Conservation (phyloP, 2,329 filamentous ascomycete species). For the Myriosclerotinia duriaeana region DNA sequence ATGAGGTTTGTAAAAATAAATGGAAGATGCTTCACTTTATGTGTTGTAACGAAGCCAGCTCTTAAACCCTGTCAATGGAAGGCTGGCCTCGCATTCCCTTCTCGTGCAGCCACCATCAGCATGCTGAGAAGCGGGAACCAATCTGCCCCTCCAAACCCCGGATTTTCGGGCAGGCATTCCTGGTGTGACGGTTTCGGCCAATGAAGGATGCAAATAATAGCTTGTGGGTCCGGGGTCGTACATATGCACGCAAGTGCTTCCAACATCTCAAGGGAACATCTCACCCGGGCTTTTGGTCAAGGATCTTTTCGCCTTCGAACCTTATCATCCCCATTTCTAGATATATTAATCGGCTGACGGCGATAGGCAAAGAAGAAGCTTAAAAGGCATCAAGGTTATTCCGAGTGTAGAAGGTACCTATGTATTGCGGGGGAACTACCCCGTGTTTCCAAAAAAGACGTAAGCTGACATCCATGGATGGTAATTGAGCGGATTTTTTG, state of each 20-base stretch:
- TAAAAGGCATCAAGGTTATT: background rate
- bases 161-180: conserved; percentile 23
- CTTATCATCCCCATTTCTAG: background rate
- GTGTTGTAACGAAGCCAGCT: background rate
- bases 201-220: conserved; percentile 10
- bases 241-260: background rate
- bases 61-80: conserved; percentile 6
- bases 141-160: conserved; percentile 17
- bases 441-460: background rate
- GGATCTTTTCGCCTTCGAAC: background rate
- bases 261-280: background rate
- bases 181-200: background rate
- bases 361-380: background rate
- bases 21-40: conserved; percentile 15
- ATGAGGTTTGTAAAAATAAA: conserved; percentile 5
- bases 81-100: conserved; percentile 4
- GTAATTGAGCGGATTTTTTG: background rate
- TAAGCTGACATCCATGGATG: conserved; percentile 8
- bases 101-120: conserved; percentile 10
- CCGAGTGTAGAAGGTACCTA: background rate
- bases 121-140: conserved; percentile 1
- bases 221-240: conserved; percentile 12
- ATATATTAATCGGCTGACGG: conserved; percentile 1
- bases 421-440: conserved; percentile 1
- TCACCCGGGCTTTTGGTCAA: background rate